Percentiles rank a stretch among this genome's conserved stretches.
These are phyloP conservation scores for Metroxylon sagu DNA, from an alignment of 176 grass and related monocot genomes.

Conservation along the genomic window DNA sequence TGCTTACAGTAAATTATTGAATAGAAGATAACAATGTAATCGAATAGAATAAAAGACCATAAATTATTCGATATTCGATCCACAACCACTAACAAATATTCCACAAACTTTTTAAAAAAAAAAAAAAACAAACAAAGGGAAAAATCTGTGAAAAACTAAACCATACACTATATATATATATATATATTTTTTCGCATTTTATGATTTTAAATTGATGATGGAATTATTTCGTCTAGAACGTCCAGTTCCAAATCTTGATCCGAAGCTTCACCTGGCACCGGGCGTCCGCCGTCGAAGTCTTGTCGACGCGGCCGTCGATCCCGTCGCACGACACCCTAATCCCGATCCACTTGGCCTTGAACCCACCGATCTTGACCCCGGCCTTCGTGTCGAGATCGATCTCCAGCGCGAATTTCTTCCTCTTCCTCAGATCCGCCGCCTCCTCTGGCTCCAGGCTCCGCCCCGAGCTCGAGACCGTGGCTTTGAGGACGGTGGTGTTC, in stretches of 20 bases:
- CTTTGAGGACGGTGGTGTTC: slow-evolving; percentile 71
- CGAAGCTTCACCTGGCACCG: slow-evolving; percentile 65
- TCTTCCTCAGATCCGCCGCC: slow-evolving; percentile 57
- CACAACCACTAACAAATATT: too few species aligned
- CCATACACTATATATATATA: too few species aligned
- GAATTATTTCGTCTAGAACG: slow-evolving; percentile 28
- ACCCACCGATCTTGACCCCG: slow-evolving; percentile 64
- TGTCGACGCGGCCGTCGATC: slow-evolving; percentile 37
- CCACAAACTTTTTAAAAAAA: too few species aligned
- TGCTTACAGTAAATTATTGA: too few species aligned
- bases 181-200: too few species aligned
- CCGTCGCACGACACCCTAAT: slow-evolving; percentile 61
- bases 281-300: slow-evolving; percentile 42
- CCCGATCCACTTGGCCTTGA: slow-evolving; percentile 61
- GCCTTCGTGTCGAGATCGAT: slow-evolving; percentile 68
- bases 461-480: slow-evolving; percentile 20
- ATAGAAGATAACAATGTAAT: too few species aligned
- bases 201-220: too few species aligned
- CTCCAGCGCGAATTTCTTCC: slow-evolving; percentile 34
- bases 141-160: too few species aligned
- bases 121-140: too few species aligned
- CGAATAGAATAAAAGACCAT: too few species aligned
- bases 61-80: too few species aligned
- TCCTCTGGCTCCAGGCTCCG: slow-evolving; percentile 47
- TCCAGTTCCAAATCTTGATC: slow-evolving; percentile 93